Base-by-base conservation (phyloP, 2,329 filamentous ascomycete genomes). In the Fusarium udum region DNA sequence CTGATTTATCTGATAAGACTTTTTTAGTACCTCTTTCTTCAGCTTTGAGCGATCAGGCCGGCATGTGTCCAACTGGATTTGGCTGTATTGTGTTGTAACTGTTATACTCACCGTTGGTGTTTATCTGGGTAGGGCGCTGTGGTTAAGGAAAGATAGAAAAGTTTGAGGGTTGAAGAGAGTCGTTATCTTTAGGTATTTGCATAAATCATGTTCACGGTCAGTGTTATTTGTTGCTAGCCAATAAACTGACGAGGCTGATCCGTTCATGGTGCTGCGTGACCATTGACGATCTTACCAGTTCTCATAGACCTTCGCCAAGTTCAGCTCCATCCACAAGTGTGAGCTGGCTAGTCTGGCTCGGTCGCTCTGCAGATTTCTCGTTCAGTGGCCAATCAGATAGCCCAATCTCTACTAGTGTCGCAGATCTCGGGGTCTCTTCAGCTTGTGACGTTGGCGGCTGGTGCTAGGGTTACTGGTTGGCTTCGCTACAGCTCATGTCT, bases 371-470 rank as follows among this genome's bases (percentile, higher is more conserved):
- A 14, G 18, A 22, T 40, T 20, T 2, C 7, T 16, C 5, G 12
- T 7, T 32, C 20, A 32, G 10, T 13, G 13, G 1, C 51, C 51
- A 45, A 62, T 58, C 16, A 32, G 6, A 22, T 1, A 24, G 3
- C 6, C 7, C 5, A 6, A 1, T 6, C 1, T 0, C 3, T 11
- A 15, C 26, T 58, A 62, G 39, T 31, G 39, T 8, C 12, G 5
- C 10, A 22, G 24, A 31, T 45, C 43, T 6, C 6, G 1, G 13
- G 7, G 22, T 11, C 6, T 8, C 16, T 13, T 45, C 32, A 24
- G 13, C 40, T 37, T 39, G 39, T 58, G 51, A 62, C 40, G 51
- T 58, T 34, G 15, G 51, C 13, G 59, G 61, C 42, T 63, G 42
- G 28, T 49, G 3, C 18, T 20, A 20, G 18, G 4, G n/a, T 14